These are phyloP conservation scores for Cucurbitaria berberidis DNA, from an alignment of 2,329 filamentous ascomycete species.

Conservation along the genomic window DNA sequence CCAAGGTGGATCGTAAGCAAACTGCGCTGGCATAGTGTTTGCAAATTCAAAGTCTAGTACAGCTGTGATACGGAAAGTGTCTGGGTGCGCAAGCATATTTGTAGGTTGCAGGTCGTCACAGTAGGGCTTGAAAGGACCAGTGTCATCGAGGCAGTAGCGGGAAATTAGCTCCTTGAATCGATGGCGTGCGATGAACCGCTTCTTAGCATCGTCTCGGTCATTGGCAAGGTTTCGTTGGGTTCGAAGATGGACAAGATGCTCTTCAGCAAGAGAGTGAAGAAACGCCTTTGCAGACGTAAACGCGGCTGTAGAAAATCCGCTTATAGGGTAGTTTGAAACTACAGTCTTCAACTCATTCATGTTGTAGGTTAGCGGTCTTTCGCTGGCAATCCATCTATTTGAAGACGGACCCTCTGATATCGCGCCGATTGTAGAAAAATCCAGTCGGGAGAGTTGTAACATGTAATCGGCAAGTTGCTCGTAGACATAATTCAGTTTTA, in stretches of 20 bases:
- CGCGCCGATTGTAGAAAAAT: slow-evolving; percentile 30
- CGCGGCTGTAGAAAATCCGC: slow-evolving; percentile 35
- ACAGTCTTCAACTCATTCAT: slow-evolving; percentile 33
- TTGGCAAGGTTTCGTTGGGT: slow-evolving; percentile 31
- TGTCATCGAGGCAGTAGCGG: slow-evolving; percentile 27
- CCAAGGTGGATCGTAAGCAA: slow-evolving; percentile 49
- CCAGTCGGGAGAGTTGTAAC: slow-evolving; percentile 20
- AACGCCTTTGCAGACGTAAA: slow-evolving; percentile 28
- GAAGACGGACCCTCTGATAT: slow-evolving; percentile 40
- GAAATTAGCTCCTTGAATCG: slow-evolving; percentile 18
- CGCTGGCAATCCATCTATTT: slow-evolving; percentile 39
- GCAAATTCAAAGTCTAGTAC: slow-evolving; percentile 53
- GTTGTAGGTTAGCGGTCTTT: slow-evolving; percentile 26
- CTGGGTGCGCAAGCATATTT: slow-evolving; percentile 51
- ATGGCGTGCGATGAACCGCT: slow-evolving; percentile 29
- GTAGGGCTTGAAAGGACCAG: slow-evolving; percentile 49
- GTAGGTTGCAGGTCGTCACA: slow-evolving; percentile 50
- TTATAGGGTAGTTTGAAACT: slow-evolving; percentile 36
- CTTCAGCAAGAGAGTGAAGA: slow-evolving; percentile 24
- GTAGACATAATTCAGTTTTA: slow-evolving; percentile 26
- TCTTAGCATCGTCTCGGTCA: slow-evolving; percentile 27
- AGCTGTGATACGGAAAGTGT: slow-evolving; percentile 46
- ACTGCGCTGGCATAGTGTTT: slow-evolving; percentile 51
- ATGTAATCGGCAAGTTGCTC: slow-evolving; percentile 31
- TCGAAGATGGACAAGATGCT: slow-evolving; percentile 28